These are phyloP conservation scores for Catharanthus roseus DNA, from an alignment of 257 asterid species.

Conservation along the genomic window DNA sequence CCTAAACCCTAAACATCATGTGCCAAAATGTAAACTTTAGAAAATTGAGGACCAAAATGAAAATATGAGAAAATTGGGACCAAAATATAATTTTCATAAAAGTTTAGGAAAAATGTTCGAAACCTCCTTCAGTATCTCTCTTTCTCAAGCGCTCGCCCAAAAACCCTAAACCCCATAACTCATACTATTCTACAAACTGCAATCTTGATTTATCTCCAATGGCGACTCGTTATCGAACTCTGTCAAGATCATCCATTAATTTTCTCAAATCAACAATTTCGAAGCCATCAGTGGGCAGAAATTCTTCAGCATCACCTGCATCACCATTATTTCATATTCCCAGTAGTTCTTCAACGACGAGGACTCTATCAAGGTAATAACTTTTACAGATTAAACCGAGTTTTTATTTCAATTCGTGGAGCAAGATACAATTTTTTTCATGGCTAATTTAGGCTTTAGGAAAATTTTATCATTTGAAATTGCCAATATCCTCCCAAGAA, in stretches of 20 bases:
- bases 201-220: constrained; percentile 15
- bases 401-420: neutral
- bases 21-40: too few species aligned
- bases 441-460: neutral
- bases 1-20: too few species aligned
- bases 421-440: neutral
- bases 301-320: constrained; percentile 18
- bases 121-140: neutral
- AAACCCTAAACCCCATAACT: constrained; percentile 31
- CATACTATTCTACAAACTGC: neutral
- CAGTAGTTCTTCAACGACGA: constrained; percentile 4
- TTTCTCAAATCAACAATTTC: constrained; percentile 47
- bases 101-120: too few species aligned
- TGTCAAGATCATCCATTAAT: constrained; percentile 65
- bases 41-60: too few species aligned
- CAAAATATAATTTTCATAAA: too few species aligned
- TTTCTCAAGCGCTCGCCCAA: neutral
- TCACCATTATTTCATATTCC: constrained; percentile 16
- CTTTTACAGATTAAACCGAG: neutral
- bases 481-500: neutral
- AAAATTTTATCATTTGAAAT: neutral
- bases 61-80: too few species aligned
- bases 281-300: constrained; percentile 34
- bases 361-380: constrained; percentile 30
- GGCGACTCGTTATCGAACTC: constrained; percentile 63